Conservation (phyloP, 2,329 filamentous ascomycete species). For the Sporothrix protearum region DNA sequence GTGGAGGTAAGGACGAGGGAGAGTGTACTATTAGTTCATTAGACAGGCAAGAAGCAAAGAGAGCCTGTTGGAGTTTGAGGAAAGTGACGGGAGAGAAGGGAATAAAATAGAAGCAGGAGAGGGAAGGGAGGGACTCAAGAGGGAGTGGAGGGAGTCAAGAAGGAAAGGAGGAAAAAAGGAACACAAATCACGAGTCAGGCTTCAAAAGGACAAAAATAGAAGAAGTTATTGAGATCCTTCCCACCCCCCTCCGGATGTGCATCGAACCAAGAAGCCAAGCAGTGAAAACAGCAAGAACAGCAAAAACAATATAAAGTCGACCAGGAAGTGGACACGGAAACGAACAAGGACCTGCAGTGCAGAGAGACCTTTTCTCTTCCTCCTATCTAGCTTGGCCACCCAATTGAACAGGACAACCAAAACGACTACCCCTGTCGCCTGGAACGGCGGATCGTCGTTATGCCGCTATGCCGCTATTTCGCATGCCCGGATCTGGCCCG, state of each 20-base stretch:
- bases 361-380: background rate
- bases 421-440: background rate
- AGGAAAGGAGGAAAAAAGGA: background rate
- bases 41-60: background rate
- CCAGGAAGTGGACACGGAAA: background rate
- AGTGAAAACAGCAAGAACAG: too few species aligned
- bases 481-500: slow-evolving; percentile 22
- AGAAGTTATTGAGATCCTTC: background rate
- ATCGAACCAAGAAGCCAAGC: background rate
- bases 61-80: background rate
- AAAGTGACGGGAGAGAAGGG: background rate
- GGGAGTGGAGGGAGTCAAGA: too few species aligned
- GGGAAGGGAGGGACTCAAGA: background rate
- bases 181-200: background rate
- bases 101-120: background rate
- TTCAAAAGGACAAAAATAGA: background rate
- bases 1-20: background rate
- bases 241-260: background rate
- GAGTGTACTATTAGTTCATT: background rate
- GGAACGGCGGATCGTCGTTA: slow-evolving; percentile 12
- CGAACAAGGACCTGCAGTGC: background rate
- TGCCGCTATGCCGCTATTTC: slow-evolving; percentile 4
- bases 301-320: background rate
- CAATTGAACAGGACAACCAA: background rate
- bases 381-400: background rate